phyloP scores from a whole-genome alignment of 768 basidiomycete species.

The Boletus reticulatus region DNA sequence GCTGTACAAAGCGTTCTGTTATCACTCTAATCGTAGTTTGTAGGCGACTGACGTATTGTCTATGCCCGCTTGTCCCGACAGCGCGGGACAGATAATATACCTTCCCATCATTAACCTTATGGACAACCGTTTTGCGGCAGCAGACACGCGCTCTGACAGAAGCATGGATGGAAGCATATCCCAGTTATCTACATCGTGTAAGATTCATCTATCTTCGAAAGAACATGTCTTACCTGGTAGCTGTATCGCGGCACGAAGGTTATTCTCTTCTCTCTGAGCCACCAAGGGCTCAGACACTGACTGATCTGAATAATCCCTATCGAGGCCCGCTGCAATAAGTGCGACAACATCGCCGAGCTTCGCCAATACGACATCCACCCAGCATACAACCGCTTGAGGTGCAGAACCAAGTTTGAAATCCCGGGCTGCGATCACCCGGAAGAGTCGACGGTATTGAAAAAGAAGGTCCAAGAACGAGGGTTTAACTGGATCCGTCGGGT shows the following conservation, averaged over 20 bases:
- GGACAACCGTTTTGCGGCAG: constrained; percentile 58
- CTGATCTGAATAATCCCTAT: constrained; percentile 5
- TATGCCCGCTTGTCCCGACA: constrained; percentile 11
- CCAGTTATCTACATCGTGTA: constrained; percentile 49
- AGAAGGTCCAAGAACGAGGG: constrained; percentile 36
- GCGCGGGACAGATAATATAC: constrained; percentile 49
- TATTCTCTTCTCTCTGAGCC: constrained; percentile 48
- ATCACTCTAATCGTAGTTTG: neutral
- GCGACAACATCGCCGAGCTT: constrained; percentile 44
- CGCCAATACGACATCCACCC: constrained; percentile 61
- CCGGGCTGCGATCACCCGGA: constrained; percentile 42
- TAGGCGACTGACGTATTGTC: constrained; percentile 21
- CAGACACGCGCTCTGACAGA: constrained; percentile 50
- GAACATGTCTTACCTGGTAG: constrained; percentile 51
- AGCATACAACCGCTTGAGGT: constrained; percentile 48
- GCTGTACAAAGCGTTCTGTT: constrained; percentile 7
- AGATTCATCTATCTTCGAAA: constrained; percentile 2
- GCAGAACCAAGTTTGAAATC: constrained; percentile 23
- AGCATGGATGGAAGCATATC: constrained; percentile 42
- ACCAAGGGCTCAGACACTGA: constrained; percentile 30
- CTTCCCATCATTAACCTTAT: constrained; percentile 53
- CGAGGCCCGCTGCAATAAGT: constrained; percentile 29
- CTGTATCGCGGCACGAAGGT: constrained; percentile 59
- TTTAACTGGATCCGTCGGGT: constrained; percentile 25
- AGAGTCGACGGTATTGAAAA: constrained; percentile 51